Evolutionary conservation across 805 yeast species (phyloP), one percentile per base, ranked within the genome.

Genomic region (Hagleromyces aurorensis): DNA sequence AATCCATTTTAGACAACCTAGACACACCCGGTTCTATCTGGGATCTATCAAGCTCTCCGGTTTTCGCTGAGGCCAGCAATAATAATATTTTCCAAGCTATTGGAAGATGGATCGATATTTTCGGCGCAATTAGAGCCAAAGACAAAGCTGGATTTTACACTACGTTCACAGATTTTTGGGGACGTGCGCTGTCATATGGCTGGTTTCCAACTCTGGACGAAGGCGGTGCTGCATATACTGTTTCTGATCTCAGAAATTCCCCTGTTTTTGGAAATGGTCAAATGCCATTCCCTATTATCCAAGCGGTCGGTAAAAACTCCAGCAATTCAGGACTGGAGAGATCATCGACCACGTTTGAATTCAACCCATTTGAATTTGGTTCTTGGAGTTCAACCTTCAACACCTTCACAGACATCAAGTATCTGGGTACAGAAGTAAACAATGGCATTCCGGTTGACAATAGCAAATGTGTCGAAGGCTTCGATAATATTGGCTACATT

Each of bases 301-400:
- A 70, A 38, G 70, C 76, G 9, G 74, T 73, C 46, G 83, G 82
- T 27, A 64, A 84, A 56, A 61, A 68, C n/a, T 82, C 83, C 16
- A 65, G 78, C 3, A 28, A 37, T 4, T 64, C 79, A 27, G 59
- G 80, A 28, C 65, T 69, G 36, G 50, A 57, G 17, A 85, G 83
- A 61, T 76, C 93, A 6, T 82, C 94, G 1, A 68, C 66, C 30
- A 72, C 76, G 39, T n/a, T n/a, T n/a, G 73, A 75, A 41, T 55
- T 72, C 41, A 69, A 67, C 28, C 87, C 93, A 9, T 77, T 62
- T 44, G 82, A 78, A 50, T 57, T 85, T 48, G 96, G 96, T 9
- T 76, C 93, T 4, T 85, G 94, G 94, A 95, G 86, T 50, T 80
- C 84, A 9, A 62, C 78, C 1, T 57, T 82, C 32, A 63, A 68